Percentiles rank a stretch among this genome's conserved stretches.
Evolutionary conservation across 768 basidiomycete genomes (phyloP).

Genomic region (Lactifluus echinatus): DNA sequence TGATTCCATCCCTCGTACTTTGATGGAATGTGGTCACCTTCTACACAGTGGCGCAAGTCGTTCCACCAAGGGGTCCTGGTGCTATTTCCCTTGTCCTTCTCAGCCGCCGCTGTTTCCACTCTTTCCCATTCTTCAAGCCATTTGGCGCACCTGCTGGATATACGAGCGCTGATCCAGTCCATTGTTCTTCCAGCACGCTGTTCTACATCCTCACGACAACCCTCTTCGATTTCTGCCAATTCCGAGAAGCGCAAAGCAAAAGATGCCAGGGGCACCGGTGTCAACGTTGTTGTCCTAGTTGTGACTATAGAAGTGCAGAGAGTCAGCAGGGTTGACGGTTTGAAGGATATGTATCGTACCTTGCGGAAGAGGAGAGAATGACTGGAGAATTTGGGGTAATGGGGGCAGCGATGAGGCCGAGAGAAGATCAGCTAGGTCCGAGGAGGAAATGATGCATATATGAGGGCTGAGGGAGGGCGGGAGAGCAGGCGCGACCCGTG

Average conservation of each 20-base stretch:
- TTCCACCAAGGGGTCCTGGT: conserved; percentile 79
- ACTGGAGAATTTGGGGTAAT: conserved; percentile 67
- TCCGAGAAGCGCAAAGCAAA: conserved; percentile 77
- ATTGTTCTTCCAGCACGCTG: conserved; percentile 69
- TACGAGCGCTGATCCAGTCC: conserved; percentile 78
- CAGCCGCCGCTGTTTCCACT: conserved; percentile 27
- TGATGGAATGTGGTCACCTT: conserved; percentile 68
- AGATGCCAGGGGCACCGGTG: conserved; percentile 59
- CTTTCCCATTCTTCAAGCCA: conserved; percentile 67
- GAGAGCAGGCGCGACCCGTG: conserved; percentile 41
- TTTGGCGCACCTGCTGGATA: conserved; percentile 48
- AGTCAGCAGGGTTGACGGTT: conserved; percentile 4
- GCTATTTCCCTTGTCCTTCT: conserved; percentile 22
- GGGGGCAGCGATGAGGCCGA: conserved; percentile 52
- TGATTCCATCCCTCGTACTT: conserved; percentile 80
- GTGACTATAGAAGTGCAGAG: conserved; percentile 42
- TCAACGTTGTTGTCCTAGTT: conserved; percentile 65
- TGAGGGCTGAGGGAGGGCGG: conserved; percentile 78
- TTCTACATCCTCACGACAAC: conserved; percentile 73
- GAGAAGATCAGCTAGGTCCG: conserved; percentile 59
- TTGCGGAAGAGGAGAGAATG: conserved; percentile 77
- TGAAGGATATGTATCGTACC: conserved; percentile 33
- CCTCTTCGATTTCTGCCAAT: conserved; percentile 58
- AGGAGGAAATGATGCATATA: conserved; percentile 62
- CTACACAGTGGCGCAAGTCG: conserved; percentile 65